Percentiles rank a stretch among this genome's conserved stretches.
These are phyloP conservation scores for Canariomyces notabilis DNA, from an alignment of 2,329 filamentous ascomycete genomes.

Conservation along the genomic window DNA sequence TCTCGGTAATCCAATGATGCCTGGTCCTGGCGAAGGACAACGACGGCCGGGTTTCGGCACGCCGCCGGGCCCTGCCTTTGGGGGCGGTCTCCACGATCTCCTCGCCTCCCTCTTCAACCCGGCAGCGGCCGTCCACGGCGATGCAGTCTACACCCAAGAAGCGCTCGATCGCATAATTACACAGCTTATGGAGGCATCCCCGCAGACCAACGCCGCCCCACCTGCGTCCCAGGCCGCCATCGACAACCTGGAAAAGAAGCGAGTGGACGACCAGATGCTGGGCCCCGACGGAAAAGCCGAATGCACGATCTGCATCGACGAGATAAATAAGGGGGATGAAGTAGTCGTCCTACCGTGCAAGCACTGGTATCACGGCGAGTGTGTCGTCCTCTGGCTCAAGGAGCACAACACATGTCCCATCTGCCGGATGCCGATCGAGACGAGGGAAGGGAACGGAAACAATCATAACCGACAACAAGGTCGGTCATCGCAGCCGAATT, in stretches of 20 bases:
- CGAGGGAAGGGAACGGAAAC: slow-evolving; percentile 22
- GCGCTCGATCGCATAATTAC: slow-evolving; percentile 85
- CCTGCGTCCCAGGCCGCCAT: slow-evolving; percentile 76
- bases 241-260: slow-evolving; percentile 63
- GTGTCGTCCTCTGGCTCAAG: slow-evolving; percentile 75
- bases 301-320: slow-evolving; percentile 93
- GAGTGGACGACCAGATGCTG: slow-evolving; percentile 65
- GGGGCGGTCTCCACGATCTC: slow-evolving; percentile 45
- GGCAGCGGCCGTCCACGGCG: slow-evolving; percentile 55
- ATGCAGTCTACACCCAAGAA: slow-evolving; percentile 87
- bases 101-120: slow-evolving; percentile 49
- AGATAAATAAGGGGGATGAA: slow-evolving; percentile 66
- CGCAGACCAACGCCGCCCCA: slow-evolving; percentile 70
- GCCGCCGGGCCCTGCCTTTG: slow-evolving; percentile 29
- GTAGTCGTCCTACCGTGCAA: slow-evolving; percentile 78
- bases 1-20: slow-evolving; percentile 31
- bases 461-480: slow-evolving; percentile 13
- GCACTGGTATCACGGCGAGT: slow-evolving; percentile 89
- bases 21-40: slow-evolving; percentile 21
- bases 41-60: slow-evolving; percentile 21
- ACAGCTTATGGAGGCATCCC: slow-evolving; percentile 79
- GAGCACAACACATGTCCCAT: slow-evolving; percentile 93
- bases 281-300: slow-evolving; percentile 64
- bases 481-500: slow-evolving; percentile 3
- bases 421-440: slow-evolving; percentile 58